Evolutionary conservation across 2,329 filamentous ascomycete species (phyloP).

Genomic region (Fusarium musae): DNA sequence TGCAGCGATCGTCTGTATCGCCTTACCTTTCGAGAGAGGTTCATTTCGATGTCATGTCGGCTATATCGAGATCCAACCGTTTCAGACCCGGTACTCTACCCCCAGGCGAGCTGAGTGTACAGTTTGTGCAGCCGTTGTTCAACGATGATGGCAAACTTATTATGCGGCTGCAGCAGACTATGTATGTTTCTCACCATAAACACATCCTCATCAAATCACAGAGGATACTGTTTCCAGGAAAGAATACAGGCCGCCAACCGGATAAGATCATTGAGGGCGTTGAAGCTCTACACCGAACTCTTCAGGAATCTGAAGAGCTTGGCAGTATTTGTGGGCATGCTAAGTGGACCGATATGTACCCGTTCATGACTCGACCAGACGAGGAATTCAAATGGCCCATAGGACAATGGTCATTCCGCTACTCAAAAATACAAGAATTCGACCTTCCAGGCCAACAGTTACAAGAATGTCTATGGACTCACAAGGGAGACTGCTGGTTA

Average conservation of each 20-base stretch:
- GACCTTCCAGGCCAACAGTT: fast-evolving
- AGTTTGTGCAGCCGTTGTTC: background rate
- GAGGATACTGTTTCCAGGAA: background rate
- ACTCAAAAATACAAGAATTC: background rate
- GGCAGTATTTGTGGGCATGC: background rate
- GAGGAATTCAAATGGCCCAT: background rate
- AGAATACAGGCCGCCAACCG: fast-evolving
- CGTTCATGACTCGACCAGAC: background rate
- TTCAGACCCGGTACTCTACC: too few species aligned
- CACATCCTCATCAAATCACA: background rate
- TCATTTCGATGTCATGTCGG: background rate
- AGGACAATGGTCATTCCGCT: background rate
- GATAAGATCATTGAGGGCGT: too few species aligned
- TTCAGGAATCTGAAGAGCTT: background rate
- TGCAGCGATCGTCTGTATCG: background rate
- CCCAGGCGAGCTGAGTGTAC: fast-evolving
- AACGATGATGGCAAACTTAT: fast-evolving
- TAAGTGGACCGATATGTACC: background rate
- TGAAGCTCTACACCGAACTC: fast-evolving
- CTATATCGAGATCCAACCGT: background rate
- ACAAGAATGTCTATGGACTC: background rate
- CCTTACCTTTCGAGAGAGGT: background rate
- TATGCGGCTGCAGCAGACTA: background rate
- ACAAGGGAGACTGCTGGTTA: background rate
- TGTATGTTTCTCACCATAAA: background rate